A percentile compares a stretch with the other conserved stretches of the same genome.
These are phyloP conservation scores for Orbilia quercus DNA, from an alignment of 2,329 filamentous ascomycete genomes.

Conservation along the genomic window DNA sequence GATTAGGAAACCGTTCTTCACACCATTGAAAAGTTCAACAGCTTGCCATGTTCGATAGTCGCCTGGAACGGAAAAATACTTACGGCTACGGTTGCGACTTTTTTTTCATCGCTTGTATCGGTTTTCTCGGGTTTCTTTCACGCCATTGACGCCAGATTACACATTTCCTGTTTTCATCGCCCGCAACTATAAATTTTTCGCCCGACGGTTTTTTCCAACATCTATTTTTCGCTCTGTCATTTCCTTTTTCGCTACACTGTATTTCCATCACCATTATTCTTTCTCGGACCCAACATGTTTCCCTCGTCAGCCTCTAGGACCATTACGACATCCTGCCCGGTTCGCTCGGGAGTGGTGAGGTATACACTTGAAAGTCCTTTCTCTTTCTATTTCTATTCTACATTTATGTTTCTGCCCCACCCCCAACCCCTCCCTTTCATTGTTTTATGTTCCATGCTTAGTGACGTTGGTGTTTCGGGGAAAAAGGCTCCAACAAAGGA, in stretches of 20 bases:
- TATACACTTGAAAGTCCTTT: conserved; percentile 49
- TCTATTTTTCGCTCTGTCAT: conserved; percentile 39
- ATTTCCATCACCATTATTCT: conserved; percentile 50
- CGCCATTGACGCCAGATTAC: conserved; percentile 47
- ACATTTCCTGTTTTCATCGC: conserved; percentile 17
- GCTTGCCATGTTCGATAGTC: conserved; percentile 25
- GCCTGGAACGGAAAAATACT: neutral
- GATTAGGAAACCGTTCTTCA: conserved; percentile 34
- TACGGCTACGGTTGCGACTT: conserved; percentile 30
- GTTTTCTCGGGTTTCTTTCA: conserved; percentile 34
- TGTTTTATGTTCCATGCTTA: conserved; percentile 25
- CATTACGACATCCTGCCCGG: conserved; percentile 35
- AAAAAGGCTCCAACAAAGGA: conserved; percentile 49
- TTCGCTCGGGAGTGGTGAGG: conserved; percentile 56
- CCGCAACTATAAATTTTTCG: conserved; percentile 18
- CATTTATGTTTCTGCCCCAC: conserved; percentile 38
- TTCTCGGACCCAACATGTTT: conserved; percentile 55
- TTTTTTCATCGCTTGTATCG: conserved; percentile 34
- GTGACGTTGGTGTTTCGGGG: conserved; percentile 54
- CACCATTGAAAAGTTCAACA: conserved; percentile 13
- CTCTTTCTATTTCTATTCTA: conserved; percentile 14
- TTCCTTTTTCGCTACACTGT: conserved; percentile 51
- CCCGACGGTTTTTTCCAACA: conserved; percentile 37
- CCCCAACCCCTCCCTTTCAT: conserved; percentile 13
- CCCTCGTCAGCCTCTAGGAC: conserved; percentile 56